A percentile compares a stretch with the other conserved stretches of the same genome.
These are phyloP conservation scores for Scleromitrula shiraiana DNA, from an alignment of 2,329 filamentous ascomycete species.

Conservation along the genomic window DNA sequence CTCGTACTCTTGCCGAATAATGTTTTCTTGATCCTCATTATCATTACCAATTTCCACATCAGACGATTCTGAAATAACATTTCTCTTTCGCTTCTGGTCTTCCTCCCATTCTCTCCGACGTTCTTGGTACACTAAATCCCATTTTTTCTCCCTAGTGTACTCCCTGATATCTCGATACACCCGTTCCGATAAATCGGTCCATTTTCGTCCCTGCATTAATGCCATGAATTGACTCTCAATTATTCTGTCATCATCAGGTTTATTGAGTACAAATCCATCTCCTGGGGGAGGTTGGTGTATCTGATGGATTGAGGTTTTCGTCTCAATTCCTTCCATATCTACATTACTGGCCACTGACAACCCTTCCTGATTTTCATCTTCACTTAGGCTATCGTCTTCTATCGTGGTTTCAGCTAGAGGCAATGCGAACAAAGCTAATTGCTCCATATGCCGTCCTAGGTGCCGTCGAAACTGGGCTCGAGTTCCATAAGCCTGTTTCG, in stretches of 20 bases:
- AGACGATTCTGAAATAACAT: no score
- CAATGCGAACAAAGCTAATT: constrained; percentile 21
- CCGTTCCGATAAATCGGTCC: background rate
- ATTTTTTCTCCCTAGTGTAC: background rate
- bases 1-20: no score
- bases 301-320: background rate
- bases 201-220: background rate
- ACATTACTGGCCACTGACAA: background rate
- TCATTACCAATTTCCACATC: no score
- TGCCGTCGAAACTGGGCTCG: constrained; percentile 16
- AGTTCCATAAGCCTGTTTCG: constrained; percentile 15
- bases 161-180: background rate
- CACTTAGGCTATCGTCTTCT: background rate
- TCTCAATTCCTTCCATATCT: background rate
- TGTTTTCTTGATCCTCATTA: no score
- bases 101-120: background rate
- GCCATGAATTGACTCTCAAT: background rate
- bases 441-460: constrained; percentile 20
- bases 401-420: constrained; percentile 4
- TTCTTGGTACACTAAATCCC: background rate
- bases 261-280: background rate
- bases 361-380: background rate
- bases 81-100: background rate
- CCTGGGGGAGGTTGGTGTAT: background rate
- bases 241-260: background rate